A percentile compares a stretch with the other conserved stretches of the same genome.
Conservation (phyloP, 169 alveolate genomes). For the Cryptosporidium baileyi region DNA sequence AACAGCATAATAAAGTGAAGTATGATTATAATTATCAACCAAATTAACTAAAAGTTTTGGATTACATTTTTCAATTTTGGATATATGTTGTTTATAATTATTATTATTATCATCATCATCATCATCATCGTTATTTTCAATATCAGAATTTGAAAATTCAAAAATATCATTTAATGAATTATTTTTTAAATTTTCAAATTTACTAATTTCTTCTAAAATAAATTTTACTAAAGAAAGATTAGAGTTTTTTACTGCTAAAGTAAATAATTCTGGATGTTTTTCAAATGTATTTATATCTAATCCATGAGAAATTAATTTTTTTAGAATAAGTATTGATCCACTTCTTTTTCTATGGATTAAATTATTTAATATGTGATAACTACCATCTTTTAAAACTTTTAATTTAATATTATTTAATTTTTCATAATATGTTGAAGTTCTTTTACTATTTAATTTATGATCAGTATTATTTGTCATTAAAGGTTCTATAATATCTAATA, state of each 20-base stretch:
- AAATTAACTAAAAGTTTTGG: background rate
- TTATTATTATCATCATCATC: background rate
- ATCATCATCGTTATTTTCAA: background rate
- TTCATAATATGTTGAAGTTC: background rate
- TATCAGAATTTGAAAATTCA: background rate
- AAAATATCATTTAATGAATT: background rate
- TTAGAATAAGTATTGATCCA: slow-evolving; percentile 23
- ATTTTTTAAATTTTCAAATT: background rate
- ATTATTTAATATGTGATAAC: slow-evolving; percentile 2
- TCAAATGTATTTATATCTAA: slow-evolving; percentile 22
- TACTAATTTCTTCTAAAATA: background rate
- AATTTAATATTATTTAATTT: slow-evolving; percentile 3
- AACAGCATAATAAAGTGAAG: slow-evolving; percentile 53
- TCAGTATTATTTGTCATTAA: background rate
- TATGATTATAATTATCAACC: slow-evolving; percentile 61
- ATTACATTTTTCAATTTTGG: background rate
- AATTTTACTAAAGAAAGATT: slow-evolving; percentile 19
- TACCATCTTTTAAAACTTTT: slow-evolving; percentile 2
- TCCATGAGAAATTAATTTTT: slow-evolving; percentile 19
- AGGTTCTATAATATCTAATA: slow-evolving; percentile 17
- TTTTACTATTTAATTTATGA: background rate
- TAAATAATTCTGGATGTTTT: slow-evolving; percentile 38
- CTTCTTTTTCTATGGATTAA: slow-evolving; percentile 13
- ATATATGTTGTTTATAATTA: background rate
- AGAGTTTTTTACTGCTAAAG: slow-evolving; percentile 42